Conservation (phyloP, 495 filamentous ascomycete species). For the Hypoxylon fuscum region DNA sequence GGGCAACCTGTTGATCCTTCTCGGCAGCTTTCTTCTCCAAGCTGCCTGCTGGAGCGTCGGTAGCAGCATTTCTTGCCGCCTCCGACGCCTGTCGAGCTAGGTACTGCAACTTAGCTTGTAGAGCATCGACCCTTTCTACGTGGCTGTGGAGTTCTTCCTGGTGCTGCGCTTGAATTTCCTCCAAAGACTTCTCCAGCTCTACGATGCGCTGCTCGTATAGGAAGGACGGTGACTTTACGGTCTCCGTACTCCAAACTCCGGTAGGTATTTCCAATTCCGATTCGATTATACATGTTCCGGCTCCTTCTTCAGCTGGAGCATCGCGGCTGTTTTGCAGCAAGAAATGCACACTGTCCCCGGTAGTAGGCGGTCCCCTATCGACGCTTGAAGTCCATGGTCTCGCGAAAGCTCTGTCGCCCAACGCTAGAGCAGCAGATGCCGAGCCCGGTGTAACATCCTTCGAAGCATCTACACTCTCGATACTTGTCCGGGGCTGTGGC, state of each 20-base stretch:
- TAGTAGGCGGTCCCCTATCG: not conserved
- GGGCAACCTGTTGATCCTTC: slow-evolving; percentile 88
- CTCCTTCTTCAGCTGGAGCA: not conserved
- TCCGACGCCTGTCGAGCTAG: slow-evolving; percentile 81
- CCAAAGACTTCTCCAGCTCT: slow-evolving; percentile 64
- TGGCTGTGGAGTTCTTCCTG: slow-evolving; percentile 84
- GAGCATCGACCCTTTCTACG: slow-evolving; percentile 89
- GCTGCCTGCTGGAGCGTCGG: slow-evolving; percentile 68
- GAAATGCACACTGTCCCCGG: not conserved
- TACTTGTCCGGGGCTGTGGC: no score
- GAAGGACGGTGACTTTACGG: slow-evolving; percentile 5
- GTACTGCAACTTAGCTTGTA: slow-evolving; percentile 90
- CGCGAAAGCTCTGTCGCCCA: not conserved
- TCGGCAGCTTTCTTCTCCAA: slow-evolving; percentile 81
- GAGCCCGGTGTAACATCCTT: slow-evolving; percentile 2
- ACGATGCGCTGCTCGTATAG: slow-evolving; percentile 52
- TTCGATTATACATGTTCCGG: not conserved
- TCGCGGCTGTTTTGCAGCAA: slow-evolving; percentile 13
- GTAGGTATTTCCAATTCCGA: slow-evolving; percentile 2
- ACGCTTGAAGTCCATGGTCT: slow-evolving; percentile 9
- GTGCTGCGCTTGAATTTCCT: slow-evolving; percentile 68
- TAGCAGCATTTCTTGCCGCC: slow-evolving; percentile 69
- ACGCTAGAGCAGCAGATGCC: not conserved
- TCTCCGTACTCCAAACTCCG: not conserved
- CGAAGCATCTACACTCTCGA: not conserved